Conservation (phyloP, 2,329 filamentous ascomycete genomes). For the Cladophialophora chaetospira region DNA sequence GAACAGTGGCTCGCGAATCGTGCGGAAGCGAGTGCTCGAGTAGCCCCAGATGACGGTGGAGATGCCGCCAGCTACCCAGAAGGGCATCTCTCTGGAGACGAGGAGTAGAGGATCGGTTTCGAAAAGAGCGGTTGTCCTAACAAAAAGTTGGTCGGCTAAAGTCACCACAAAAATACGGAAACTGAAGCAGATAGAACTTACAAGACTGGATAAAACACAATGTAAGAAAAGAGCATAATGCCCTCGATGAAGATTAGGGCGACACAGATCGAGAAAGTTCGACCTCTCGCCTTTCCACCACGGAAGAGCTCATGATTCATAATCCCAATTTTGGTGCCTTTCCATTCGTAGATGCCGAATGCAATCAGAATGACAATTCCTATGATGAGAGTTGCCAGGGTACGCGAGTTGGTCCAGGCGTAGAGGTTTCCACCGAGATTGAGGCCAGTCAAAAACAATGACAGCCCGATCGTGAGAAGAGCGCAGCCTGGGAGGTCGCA, state of each 20-base stretch:
- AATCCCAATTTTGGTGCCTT: slow-evolving; percentile 26
- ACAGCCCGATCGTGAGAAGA: slow-evolving; percentile 23
- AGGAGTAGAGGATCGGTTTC: slow-evolving; percentile 23
- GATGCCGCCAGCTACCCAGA: slow-evolving; percentile 23
- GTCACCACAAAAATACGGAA: neutral
- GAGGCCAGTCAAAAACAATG: slow-evolving; percentile 27
- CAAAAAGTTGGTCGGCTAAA: neutral
- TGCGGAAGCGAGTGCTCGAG: slow-evolving; percentile 21
- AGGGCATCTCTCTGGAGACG: slow-evolving; percentile 21
- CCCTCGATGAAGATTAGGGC: slow-evolving; percentile 29
- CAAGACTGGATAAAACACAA: slow-evolving; percentile 30
- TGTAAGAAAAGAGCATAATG: slow-evolving; percentile 29
- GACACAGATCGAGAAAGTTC: slow-evolving; percentile 28
- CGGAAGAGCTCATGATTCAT: slow-evolving; percentile 29
- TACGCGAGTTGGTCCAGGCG: slow-evolving; percentile 25
- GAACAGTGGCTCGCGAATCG: slow-evolving; percentile 29
- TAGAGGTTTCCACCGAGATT: slow-evolving; percentile 29
- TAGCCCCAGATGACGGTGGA: slow-evolving; percentile 25
- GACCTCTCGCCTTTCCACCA: slow-evolving; percentile 21
- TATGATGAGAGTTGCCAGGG: slow-evolving; percentile 19
- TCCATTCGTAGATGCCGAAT: slow-evolving; percentile 31
- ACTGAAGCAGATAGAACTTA: slow-evolving; percentile 13
- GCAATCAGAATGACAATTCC: slow-evolving; percentile 25
- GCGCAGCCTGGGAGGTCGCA: slow-evolving; percentile 25
- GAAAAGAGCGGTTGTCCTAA: slow-evolving; percentile 23